Evolutionary conservation across 1,284 basidiomycete species (phyloP), one percentile per base, ranked within the genome.

Genomic region (Porodaedalea pini): DNA sequence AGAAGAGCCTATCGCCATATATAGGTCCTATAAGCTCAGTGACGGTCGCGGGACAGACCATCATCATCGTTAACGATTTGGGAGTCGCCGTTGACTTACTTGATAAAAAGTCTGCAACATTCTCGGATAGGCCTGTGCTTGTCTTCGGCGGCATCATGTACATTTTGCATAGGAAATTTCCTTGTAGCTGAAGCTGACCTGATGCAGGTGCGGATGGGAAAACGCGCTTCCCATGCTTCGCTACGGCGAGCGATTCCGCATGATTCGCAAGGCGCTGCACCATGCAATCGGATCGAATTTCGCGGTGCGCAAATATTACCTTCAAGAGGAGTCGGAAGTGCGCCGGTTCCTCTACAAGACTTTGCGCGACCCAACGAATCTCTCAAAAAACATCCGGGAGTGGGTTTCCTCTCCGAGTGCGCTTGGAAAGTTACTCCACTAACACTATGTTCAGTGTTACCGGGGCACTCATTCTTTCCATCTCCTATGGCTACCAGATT

Each of bases 401-500:
- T 56, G 19, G 7, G 47, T 43, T 21, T 27, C 8, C 19, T 23
- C 17, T 47, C 13, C 19, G n/a, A 29, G 10, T 23, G 5, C 4
- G 5, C 17, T 31, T 15, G 15, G 31, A 36, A 34, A 34, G 13
- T 34, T 13, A 5, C 21, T 27, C 15, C 3, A 13, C 8, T 31
- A 40, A 52, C 17, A 40, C 15, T n/a, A 23, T 45, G n/a, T 25
- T 13, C 43, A 60, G 54, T 29, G 41, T 54, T 4, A 54, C 57
- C 15, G 58, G 58, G 4, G 65, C 52, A 41, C 56, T 57, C 37
- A 54, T 55, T 31, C 58, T 57, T 31, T 59, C 50, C 27, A 59
- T 63, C 41, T 56, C 62, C 32, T 52, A 63, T 59, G 63, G 62
- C 17, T 54, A 63, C 41, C 41, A 57, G 23, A 49, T 57, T 39